Evolutionary conservation across 2,329 filamentous ascomycete genomes (phyloP).

Genomic region (Xylariaceae sp.): DNA sequence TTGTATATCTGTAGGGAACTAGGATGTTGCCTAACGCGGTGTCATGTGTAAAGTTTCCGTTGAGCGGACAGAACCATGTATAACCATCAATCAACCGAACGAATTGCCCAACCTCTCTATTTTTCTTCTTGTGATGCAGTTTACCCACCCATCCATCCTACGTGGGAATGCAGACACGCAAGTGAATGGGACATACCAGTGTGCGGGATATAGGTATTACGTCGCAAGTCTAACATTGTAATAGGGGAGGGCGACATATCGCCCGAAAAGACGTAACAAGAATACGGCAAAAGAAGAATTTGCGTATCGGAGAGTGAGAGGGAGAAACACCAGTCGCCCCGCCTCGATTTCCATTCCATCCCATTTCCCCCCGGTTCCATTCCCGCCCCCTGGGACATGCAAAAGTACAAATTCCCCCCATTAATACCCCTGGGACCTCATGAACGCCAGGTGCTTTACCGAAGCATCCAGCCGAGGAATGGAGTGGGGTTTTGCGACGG

Average conservation of each 20-base stretch:
- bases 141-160: too few species aligned
- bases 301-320: neutral
- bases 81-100: neutral
- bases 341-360: neutral
- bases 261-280: neutral
- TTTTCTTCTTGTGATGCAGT: neutral
- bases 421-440: constrained; percentile 10
- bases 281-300: neutral
- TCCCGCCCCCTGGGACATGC: neutral
- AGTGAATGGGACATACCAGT: neutral
- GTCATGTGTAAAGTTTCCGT: neutral
- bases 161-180: neutral
- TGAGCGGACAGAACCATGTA: neutral
- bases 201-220: neutral
- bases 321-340: neutral
- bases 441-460: neutral
- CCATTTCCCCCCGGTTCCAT: constrained; percentile 5
- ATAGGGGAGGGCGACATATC: neutral
- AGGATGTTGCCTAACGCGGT: neutral
- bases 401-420: constrained; percentile 5
- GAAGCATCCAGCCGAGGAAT: neutral
- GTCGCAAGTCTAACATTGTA: neutral
- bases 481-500: neutral
- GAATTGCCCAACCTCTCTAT: neutral
- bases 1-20: neutral